phyloP scores from a whole-genome alignment of 805 yeast genomes.

The Trichomonascus vanleenenianus region DNA sequence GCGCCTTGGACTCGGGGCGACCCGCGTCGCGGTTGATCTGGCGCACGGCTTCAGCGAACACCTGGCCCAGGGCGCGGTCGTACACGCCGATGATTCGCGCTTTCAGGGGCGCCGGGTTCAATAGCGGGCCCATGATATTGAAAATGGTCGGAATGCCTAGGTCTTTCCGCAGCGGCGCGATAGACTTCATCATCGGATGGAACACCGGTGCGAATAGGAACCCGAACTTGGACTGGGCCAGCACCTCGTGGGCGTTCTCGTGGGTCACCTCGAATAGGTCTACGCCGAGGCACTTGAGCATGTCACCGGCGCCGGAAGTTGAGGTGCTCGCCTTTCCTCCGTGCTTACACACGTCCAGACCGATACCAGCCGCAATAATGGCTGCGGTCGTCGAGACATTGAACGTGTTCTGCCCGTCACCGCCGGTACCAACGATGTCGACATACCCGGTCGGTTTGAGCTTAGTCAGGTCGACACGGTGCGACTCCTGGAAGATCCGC shows the following conservation, averaged over 20 bases:
- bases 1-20: conserved; percentile 40
- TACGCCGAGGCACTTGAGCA: conserved; percentile 75
- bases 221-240: conserved; percentile 42
- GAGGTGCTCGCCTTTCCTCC: conserved; percentile 98
- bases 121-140: conserved; percentile 86
- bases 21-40: conserved; percentile 45
- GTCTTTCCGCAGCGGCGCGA: conserved; percentile 67
- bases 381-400: conserved; percentile 95
- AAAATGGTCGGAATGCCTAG: conserved; percentile 90
- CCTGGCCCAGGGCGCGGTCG: conserved; percentile 66
- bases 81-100: conserved; percentile 89
- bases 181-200: conserved; percentile 84
- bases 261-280: conserved; percentile 63
- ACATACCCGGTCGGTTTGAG: conserved; percentile 41
- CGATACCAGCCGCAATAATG: conserved; percentile 87
- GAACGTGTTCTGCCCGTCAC: conserved; percentile 96
- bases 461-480: conserved; percentile 15
- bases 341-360: conserved; percentile 76
- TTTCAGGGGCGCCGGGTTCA: conserved; percentile 79
- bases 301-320: conserved; percentile 88
- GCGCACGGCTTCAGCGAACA: conserved; percentile 76
- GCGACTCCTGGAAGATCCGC: conserved; percentile 51
- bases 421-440: conserved; percentile 98
- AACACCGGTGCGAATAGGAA: conserved; percentile 89
- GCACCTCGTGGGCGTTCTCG: conserved; percentile 49